phyloP scores from a whole-genome alignment of 768 basidiomycete genomes.

The Pisolithus albus region DNA sequence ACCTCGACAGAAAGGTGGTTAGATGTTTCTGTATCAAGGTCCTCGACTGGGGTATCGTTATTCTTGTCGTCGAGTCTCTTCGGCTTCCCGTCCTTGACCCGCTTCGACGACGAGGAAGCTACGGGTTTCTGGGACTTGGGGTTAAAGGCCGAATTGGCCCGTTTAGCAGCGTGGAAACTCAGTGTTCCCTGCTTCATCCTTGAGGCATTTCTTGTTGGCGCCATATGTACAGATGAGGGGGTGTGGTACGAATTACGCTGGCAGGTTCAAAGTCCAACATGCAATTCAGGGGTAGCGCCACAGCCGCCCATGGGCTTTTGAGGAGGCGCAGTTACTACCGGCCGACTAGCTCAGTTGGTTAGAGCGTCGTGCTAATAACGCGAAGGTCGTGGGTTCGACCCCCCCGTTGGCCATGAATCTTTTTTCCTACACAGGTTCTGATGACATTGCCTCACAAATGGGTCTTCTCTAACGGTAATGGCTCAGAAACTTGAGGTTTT shows the following conservation, averaged over 20 bases:
- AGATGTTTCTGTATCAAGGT: neutral
- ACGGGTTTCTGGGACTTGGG: slow-evolving; percentile 14
- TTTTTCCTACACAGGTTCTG: slow-evolving; percentile 1
- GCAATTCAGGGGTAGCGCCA: slow-evolving; percentile 1
- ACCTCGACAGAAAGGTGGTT: neutral
- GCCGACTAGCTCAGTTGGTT: slow-evolving; percentile 47
- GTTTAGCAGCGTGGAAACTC: slow-evolving; percentile 41
- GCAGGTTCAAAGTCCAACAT: neutral
- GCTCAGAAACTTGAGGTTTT: slow-evolving; percentile 43
- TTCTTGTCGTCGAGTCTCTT: neutral
- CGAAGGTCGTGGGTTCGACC: slow-evolving; percentile 69
- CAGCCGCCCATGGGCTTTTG: neutral
- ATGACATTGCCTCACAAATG: neutral
- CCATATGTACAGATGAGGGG: neutral
- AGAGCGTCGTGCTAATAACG: slow-evolving; percentile 51
- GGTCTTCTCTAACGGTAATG: slow-evolving; percentile 26
- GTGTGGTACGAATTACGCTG: neutral
- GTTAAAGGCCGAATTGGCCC: slow-evolving; percentile 26
- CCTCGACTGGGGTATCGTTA: neutral
- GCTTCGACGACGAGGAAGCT: slow-evolving; percentile 2
- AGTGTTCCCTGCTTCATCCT: slow-evolving; percentile 41
- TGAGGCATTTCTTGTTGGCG: slow-evolving; percentile 5
- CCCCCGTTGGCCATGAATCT: slow-evolving; percentile 50
- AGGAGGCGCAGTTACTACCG: neutral
- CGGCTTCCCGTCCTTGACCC: neutral